phyloP scores from a whole-genome alignment of 2,329 filamentous ascomycete genomes.

The Chrysoporthe cubensis region DNA sequence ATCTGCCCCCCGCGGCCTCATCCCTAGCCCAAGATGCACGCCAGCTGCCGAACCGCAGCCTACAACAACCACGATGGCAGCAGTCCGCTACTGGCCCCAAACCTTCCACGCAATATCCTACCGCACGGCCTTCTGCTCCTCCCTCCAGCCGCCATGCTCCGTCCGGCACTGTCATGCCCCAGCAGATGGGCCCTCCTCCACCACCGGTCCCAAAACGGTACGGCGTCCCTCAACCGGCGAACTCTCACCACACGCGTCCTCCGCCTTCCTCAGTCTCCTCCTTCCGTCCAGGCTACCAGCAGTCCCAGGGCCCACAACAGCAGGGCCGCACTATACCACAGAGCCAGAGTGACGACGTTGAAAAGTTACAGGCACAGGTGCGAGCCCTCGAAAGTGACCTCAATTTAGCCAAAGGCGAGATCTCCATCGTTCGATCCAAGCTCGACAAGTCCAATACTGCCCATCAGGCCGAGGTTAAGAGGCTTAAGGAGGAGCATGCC shows the following conservation, averaged over 20 bases:
- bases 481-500: conserved; percentile 64
- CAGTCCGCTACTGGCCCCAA: conserved; percentile 24
- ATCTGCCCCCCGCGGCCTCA: conserved; percentile 40
- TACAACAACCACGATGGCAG: conserved; percentile 27
- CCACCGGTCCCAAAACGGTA: conserved; percentile 22
- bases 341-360: conserved; percentile 44
- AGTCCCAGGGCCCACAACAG: conserved; percentile 34
- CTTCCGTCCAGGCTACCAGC: conserved; percentile 37
- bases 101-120: conserved; percentile 20
- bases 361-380: conserved; percentile 57
- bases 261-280: conserved; percentile 33
- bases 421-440: conserved; percentile 74
- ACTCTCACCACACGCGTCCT: conserved; percentile 31
- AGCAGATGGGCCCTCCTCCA: conserved; percentile 48
- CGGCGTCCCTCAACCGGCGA: conserved; percentile 24
- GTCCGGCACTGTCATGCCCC: conserved; percentile 38
- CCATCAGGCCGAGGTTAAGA: conserved; percentile 64
- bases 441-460: conserved; percentile 64
- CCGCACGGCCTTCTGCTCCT: conserved; percentile 12
- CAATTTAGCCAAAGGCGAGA: conserved; percentile 69
- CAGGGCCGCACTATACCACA: conserved; percentile 28
- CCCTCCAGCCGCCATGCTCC: conserved; percentile 31
- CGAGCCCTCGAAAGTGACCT: conserved; percentile 59
- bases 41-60: conserved; percentile 5
- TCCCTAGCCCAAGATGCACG: conserved; percentile 19